Evolutionary conservation across 306 rosid species (phyloP).

Genomic region (Astragalus membranaceus): DNA sequence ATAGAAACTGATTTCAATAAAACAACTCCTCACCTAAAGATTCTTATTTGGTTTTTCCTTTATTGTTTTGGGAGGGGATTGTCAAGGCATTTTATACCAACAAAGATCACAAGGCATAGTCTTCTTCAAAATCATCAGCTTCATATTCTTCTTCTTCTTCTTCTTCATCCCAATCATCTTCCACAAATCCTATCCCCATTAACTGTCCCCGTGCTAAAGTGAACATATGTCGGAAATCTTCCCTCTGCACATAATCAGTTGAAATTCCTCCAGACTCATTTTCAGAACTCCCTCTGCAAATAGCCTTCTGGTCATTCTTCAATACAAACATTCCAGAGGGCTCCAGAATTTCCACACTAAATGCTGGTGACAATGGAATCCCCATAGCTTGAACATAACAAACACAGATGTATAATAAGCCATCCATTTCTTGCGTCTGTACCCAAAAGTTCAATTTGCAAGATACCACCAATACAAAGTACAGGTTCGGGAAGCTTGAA

Average conservation of each 20-base stretch:
- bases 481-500: conserved; percentile 91
- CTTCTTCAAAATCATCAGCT: conserved; percentile 47
- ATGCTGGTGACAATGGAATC: conserved; percentile 48
- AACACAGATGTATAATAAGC: conserved; percentile 71
- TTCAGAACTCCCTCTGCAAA: conserved; percentile 19
- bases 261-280: conserved; percentile 8
- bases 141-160: conserved; percentile 56
- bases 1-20: neutral
- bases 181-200: conserved; percentile 12
- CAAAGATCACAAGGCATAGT: conserved; percentile 28
- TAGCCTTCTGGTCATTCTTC: conserved; percentile 36
- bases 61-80: conserved; percentile 5
- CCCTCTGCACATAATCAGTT: conserved; percentile 7
- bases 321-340: conserved; percentile 53
- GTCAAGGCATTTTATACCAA: neutral
- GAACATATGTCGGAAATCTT: conserved; percentile 28
- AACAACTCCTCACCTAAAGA: conserved; percentile 6
- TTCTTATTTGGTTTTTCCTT: neutral
- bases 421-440: conserved; percentile 83
- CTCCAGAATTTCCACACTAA: conserved; percentile 45
- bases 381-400: conserved; percentile 68
- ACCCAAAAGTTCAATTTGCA: conserved; percentile 89
- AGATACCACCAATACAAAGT: conserved; percentile 83
- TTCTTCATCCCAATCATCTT: conserved; percentile 37
- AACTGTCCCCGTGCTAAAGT: conserved; percentile 30